phyloP scores from a whole-genome alignment of 257 asterid genomes.

The Solanum okadae region DNA sequence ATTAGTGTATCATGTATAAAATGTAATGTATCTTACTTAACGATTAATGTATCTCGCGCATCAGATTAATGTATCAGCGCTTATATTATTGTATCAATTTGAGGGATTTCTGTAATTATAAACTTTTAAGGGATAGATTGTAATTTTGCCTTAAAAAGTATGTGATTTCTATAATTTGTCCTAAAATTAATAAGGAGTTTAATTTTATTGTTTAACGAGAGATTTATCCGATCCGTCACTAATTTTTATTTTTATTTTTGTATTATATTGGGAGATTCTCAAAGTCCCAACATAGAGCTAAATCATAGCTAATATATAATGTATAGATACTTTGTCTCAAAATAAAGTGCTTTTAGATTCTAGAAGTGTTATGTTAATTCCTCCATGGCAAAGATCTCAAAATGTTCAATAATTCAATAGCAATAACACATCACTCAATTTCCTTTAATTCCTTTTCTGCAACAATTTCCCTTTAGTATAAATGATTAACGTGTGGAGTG shows the following conservation, averaged over 20 bases:
- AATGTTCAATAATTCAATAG: not conserved
- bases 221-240: fast-evolving
- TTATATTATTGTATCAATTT: no score
- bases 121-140: no score
- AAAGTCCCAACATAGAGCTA: not conserved
- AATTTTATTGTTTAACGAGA: no score
- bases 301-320: not conserved
- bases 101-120: no score
- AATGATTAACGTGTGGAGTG: fast-evolving
- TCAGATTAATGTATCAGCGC: no score
- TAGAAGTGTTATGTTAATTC: not conserved
- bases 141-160: no score
- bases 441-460: not conserved
- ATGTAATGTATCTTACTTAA: no score
- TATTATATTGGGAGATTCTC: not conserved
- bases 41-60: no score
- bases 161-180: no score
- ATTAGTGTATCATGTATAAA: no score
- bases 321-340: not conserved
- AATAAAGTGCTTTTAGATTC: not conserved
- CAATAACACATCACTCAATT: not conserved
- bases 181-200: not conserved
- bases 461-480: not conserved
- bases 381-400: not conserved
- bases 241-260: not conserved